A percentile compares a stretch with the other conserved stretches of the same genome.
phyloP scores from a whole-genome alignment of 192 early-diverging fungal genomes.

The Cladochytrium replicatum region DNA sequence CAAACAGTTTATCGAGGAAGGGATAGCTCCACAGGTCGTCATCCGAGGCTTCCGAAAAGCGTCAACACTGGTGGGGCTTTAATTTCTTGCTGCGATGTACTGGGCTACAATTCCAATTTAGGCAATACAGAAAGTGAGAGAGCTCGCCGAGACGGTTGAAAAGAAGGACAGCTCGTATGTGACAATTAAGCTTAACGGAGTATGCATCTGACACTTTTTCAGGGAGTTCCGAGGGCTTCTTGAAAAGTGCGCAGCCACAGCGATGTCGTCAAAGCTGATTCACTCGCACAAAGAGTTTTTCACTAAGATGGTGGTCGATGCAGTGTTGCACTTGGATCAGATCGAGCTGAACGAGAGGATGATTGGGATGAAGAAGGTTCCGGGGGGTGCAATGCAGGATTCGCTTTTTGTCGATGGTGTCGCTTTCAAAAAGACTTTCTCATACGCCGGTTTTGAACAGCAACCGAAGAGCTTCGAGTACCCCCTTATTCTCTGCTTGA shows the following conservation, averaged over 20 bases:
- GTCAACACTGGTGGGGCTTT: constrained; percentile 58
- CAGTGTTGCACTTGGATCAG: constrained; percentile 91
- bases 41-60: constrained; percentile 92
- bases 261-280: constrained; percentile 97
- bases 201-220: constrained; percentile 1
- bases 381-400: constrained; percentile 98
- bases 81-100: too few species aligned
- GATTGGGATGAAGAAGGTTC: constrained; percentile 97
- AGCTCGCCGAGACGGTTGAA: constrained; percentile 81
- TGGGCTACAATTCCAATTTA: too few species aligned
- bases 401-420: constrained; percentile 93
- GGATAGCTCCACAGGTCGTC: constrained; percentile 78
- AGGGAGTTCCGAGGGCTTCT: constrained; percentile 83
- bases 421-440: constrained; percentile 99
- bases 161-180: too few species aligned
- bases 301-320: constrained; percentile 96
- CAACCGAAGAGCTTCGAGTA: constrained; percentile 90
- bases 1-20: constrained; percentile 89
- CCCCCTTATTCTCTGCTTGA: constrained; percentile 86
- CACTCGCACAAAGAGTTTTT: constrained; percentile 96
- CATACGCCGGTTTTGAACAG: constrained; percentile 99
- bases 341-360: constrained; percentile 89
- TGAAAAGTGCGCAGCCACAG: constrained; percentile 93
- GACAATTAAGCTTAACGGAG: not conserved
- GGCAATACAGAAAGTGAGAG: constrained; percentile 59